Conservation (phyloP, 73 alveolate species). For the Tetrahymena borealis region DNA sequence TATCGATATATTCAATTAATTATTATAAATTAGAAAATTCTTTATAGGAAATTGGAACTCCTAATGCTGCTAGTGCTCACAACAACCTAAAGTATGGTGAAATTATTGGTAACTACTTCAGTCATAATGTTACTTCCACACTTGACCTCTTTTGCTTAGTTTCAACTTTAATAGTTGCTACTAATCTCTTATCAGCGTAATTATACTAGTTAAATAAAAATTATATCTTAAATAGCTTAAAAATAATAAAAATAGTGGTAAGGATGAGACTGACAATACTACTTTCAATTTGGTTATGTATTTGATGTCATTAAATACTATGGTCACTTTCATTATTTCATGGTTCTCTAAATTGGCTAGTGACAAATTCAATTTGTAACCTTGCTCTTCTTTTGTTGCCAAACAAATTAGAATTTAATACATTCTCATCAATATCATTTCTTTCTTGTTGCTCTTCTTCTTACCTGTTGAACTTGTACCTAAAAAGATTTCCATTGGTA, state of each 20-base stretch:
- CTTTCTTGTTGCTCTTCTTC: neutral
- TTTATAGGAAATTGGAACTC: neutral
- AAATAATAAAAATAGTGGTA: neutral
- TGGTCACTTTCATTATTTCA: neutral
- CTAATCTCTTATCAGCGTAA: neutral
- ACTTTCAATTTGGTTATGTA: neutral
- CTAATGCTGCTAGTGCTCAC: conserved; percentile 3
- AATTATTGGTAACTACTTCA: neutral
- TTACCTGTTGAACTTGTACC: neutral
- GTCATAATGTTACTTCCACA: neutral
- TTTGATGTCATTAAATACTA: neutral
- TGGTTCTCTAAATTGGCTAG: neutral
- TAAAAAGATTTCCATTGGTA: neutral
- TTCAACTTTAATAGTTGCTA: neutral
- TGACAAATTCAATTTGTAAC: neutral
- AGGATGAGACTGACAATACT: neutral
- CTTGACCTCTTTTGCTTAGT: neutral
- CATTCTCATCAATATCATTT: neutral
- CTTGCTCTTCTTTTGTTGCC: neutral
- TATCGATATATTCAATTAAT: neutral
- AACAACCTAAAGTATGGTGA: neutral
- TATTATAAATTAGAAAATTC: neutral
- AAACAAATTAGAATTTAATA: neutral
- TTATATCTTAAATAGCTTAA: neutral
- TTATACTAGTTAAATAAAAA: neutral